phyloP scores from a whole-genome alignment of 2,329 filamentous ascomycete genomes.

The Diaporthe australafricana region DNA sequence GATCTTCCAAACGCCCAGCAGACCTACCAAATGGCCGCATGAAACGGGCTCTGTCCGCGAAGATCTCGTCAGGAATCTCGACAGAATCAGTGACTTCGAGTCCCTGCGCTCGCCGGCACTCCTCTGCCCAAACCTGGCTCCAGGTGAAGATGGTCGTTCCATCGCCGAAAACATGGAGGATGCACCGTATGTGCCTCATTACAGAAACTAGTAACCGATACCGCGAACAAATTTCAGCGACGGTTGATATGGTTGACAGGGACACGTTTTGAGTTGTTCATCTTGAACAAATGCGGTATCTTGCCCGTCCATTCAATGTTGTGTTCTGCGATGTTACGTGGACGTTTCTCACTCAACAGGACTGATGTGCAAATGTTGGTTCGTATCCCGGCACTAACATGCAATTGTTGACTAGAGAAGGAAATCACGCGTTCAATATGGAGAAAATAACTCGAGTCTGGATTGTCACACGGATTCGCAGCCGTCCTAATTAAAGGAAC shows the following conservation, averaged over 20 bases:
- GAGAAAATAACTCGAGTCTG: too few species aligned
- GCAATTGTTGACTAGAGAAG: too few species aligned
- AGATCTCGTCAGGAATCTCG: conserved; percentile 44
- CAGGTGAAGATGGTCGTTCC: conserved; percentile 47
- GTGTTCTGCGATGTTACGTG: too few species aligned
- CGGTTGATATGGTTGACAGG: not conserved
- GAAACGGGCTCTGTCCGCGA: conserved; percentile 45
- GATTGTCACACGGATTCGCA: too few species aligned
- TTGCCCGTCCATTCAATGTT: too few species aligned
- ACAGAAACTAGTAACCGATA: not conserved
- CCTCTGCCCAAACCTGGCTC: conserved; percentile 50
- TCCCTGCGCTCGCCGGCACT: conserved; percentile 47
- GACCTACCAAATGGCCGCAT: conserved; percentile 46
- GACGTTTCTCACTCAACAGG: too few species aligned
- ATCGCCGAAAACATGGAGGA: conserved; percentile 49
- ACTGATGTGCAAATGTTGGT: too few species aligned
- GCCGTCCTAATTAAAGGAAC: too few species aligned
- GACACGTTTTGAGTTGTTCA: too few species aligned
- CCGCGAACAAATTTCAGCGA: not conserved
- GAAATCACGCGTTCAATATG: too few species aligned
- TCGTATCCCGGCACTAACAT: too few species aligned
- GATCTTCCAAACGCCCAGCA: conserved; percentile 43
- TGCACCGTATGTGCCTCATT: conserved; percentile 15
- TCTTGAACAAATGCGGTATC: too few species aligned
- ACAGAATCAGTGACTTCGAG: conserved; percentile 40